Conservation (phyloP, 768 basidiomycete species). For the Rhodotorula babjevae region DNA sequence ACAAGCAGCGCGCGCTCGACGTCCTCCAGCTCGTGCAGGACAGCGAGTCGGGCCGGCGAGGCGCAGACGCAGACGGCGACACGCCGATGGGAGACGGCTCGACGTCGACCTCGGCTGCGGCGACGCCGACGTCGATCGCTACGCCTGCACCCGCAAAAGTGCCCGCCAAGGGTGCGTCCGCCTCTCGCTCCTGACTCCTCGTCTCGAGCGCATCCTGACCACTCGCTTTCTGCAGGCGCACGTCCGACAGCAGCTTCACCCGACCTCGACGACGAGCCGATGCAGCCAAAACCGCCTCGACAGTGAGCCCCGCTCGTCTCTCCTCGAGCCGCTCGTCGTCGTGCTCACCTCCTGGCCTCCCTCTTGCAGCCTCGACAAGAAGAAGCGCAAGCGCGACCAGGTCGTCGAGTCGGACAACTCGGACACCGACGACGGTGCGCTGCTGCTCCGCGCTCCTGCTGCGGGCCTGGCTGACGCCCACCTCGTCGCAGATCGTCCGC, state of each 20-base stretch:
- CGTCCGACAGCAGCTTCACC: constrained; percentile 2
- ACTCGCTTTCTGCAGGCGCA: too few relatives aligned
- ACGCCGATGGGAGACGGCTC: background rate
- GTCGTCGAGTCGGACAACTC: constrained; percentile 38
- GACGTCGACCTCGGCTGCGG: background rate
- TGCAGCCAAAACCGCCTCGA: constrained; percentile 30
- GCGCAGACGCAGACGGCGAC: constrained; percentile 1
- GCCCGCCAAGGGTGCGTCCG: background rate
- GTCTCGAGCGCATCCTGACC: background rate
- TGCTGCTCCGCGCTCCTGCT: background rate
- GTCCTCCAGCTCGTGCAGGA: background rate
- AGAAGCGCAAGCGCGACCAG: constrained; percentile 35
- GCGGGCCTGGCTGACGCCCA: background rate
- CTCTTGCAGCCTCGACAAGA: constrained; percentile 19
- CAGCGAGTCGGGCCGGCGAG: background rate
- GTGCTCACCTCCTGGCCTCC: background rate
- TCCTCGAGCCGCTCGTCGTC: fast-evolving
- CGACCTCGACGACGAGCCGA: constrained; percentile 24
- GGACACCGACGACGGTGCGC: constrained; percentile 23
- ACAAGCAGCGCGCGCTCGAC: constrained; percentile 5
- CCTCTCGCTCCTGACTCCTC: too few relatives aligned
- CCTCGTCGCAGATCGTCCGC: constrained; percentile 5
- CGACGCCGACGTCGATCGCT: background rate
- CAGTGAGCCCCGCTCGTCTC: background rate
- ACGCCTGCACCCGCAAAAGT: background rate